phyloP scores from a whole-genome alignment of 805 yeast species.

The Starmera amethionina region DNA sequence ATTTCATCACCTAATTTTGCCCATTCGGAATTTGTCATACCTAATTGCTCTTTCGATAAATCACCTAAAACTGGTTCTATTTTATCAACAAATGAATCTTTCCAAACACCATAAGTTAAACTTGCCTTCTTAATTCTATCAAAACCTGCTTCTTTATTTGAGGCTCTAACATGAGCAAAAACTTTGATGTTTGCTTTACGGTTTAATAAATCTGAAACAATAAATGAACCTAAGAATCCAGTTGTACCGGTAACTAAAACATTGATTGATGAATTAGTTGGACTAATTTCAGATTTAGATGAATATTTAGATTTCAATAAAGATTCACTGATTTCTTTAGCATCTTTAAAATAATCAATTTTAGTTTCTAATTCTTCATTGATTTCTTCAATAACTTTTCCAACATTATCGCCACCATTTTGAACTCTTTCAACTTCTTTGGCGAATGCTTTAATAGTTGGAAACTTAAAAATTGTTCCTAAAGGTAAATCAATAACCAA shows the following conservation, averaged over 20 bases:
- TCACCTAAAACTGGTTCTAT: conserved; percentile 79
- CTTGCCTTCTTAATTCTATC: conserved; percentile 72
- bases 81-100: conserved; percentile 42
- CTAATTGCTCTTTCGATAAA: conserved; percentile 64
- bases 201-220: conserved; percentile 64
- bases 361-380: conserved; percentile 15
- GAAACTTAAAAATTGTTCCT: conserved; percentile 82
- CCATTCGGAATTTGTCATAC: conserved; percentile 55
- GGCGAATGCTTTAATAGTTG: conserved; percentile 77
- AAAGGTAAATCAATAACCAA: conserved; percentile 77
- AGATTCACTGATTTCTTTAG: conserved; percentile 36
- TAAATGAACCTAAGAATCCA: conserved; percentile 91
- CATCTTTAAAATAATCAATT: conserved; percentile 62
- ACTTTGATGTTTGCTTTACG: conserved; percentile 49
- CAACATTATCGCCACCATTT: conserved; percentile 40
- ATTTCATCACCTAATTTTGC: conserved; percentile 39
- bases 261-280: conserved; percentile 30
- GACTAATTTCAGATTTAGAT: conserved; percentile 27
- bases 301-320: conserved; percentile 35
- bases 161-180: conserved; percentile 88
- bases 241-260: conserved; percentile 93
- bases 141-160: conserved; percentile 54
- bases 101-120: conserved; percentile 60
- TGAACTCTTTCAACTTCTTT: conserved; percentile 52
- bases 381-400: conserved; percentile 33